phyloP scores from a whole-genome alignment of 495 filamentous ascomycete genomes.

The Podospora conica region DNA sequence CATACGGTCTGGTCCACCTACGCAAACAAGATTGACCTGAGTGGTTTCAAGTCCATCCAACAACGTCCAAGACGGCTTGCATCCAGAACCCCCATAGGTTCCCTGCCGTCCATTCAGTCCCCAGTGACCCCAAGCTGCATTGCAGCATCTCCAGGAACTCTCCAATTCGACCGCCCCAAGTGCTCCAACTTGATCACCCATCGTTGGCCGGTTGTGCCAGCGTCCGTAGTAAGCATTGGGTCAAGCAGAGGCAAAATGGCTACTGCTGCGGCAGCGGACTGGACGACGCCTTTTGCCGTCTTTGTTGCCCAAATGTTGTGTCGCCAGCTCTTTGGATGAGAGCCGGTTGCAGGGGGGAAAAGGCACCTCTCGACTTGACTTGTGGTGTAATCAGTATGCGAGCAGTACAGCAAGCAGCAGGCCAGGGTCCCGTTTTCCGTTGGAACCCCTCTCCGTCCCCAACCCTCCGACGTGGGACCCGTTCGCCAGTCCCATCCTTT shows the following conservation, averaged over 20 bases:
- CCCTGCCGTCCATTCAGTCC: no score
- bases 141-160: neutral
- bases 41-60: neutral
- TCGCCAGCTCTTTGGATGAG: constrained; percentile 3
- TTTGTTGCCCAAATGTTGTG: neutral
- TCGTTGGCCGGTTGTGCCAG: neutral
- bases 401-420: neutral
- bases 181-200: neutral
- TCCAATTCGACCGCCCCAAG: neutral
- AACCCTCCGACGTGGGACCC: neutral
- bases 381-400: neutral
- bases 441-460: neutral
- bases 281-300: neutral
- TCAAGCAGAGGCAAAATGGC: constrained; percentile 2
- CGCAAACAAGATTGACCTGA: neutral
- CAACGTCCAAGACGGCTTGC: neutral
- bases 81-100: neutral
- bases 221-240: neutral
- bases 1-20: no score
- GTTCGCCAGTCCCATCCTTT: neutral
- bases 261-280: neutral
- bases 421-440: neutral
- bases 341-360: constrained; percentile 7
- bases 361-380: neutral
- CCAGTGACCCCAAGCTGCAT: neutral